These are phyloP conservation scores for Termitomyces sp. DNA, from an alignment of 768 basidiomycete genomes.

Conservation along the genomic window DNA sequence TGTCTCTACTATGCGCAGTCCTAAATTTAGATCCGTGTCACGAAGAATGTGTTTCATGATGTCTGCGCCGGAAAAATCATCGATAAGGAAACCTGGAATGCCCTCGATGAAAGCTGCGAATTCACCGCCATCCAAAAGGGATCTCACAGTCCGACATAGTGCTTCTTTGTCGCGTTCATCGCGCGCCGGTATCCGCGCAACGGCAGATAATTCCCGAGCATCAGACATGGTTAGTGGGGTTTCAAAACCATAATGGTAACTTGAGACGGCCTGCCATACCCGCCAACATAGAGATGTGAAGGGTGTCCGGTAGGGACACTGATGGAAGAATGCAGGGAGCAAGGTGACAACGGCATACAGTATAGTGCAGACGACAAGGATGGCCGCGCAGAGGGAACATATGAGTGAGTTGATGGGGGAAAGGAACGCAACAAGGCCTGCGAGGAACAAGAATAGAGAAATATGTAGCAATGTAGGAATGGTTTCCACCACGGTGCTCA, in stretches of 20 bases:
- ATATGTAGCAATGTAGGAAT: constrained; percentile 42
- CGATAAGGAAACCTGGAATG: constrained; percentile 19
- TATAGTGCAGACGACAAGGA: constrained; percentile 22
- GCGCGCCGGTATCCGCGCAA: constrained; percentile 16
- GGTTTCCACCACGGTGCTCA: constrained; percentile 31
- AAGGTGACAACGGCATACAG: constrained; percentile 26
- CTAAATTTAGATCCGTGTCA: constrained; percentile 4
- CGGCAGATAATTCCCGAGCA: constrained; percentile 25
- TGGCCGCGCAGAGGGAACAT: constrained; percentile 22
- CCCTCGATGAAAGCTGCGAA: constrained; percentile 29
- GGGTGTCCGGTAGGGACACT: constrained; percentile 31
- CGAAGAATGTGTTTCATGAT: constrained; percentile 1
- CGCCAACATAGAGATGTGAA: constrained; percentile 26
- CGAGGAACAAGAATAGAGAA: constrained; percentile 45
- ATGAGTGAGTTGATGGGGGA: constrained; percentile 26
- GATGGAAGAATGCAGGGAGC: constrained; percentile 24
- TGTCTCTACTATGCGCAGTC: constrained; percentile 2
- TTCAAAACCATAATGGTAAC: constrained; percentile 9
- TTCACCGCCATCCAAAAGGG: constrained; percentile 25
- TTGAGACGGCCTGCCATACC: constrained; percentile 16
- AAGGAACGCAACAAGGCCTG: constrained; percentile 38
- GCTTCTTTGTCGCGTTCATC: constrained; percentile 30
- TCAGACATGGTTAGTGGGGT: constrained; percentile 13
- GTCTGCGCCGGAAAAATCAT: neutral
- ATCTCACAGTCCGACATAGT: constrained; percentile 29